Evolutionary conservation across 2,329 filamentous ascomycete species (phyloP), one percentile per base, ranked within the genome.

Genomic region (Capronia americana): DNA sequence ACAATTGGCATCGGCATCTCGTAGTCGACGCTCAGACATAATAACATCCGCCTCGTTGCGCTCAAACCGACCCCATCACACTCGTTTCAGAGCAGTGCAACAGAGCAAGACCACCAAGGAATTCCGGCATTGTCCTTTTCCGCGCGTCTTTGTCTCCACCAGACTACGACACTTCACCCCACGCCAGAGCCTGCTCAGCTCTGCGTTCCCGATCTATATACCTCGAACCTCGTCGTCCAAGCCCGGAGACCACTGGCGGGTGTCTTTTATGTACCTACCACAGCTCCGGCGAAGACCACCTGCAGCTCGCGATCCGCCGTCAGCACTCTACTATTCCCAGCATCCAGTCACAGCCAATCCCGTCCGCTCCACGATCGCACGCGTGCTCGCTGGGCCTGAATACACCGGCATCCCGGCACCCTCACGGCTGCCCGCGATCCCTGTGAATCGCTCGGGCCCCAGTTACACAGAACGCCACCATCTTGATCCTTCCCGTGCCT

Each of bases 311-410:
- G 59, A 61, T 65, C 66, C 66, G 62, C 66, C 23, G 63, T 68
- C 66, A 68, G 66, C 66, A 68, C 66, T 63, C 57, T 66, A 65
- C 32, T 59, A 34, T 24, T 46, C 55, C 30, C 38, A 26, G n/a
- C 55, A 56, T 41, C 63, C 55, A 60, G 32, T 66, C 60, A 14
- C 50, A 20, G 53, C 44, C 30, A 24, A 51, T 61, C 38, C 48
- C 20, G 44, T 61, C 46, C 30, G 24, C 57, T 34, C 48, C 46
- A 53, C 53, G 28, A 26, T 55, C 26, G 3, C 53, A 34, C 53
- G 53, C 26, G 24, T 28, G 26, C 28, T 34, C 20, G 14, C 14
- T 28, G 26, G 48, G 48, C 48, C 20, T 14, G 48, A 53, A 28
- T 26, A 24, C 48, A 53, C n/a, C 28, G 53, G 28, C 53, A 55